Conservation (phyloP, 2,329 filamentous ascomycete species). For the Neofusicoccum kwambonambiense region DNA sequence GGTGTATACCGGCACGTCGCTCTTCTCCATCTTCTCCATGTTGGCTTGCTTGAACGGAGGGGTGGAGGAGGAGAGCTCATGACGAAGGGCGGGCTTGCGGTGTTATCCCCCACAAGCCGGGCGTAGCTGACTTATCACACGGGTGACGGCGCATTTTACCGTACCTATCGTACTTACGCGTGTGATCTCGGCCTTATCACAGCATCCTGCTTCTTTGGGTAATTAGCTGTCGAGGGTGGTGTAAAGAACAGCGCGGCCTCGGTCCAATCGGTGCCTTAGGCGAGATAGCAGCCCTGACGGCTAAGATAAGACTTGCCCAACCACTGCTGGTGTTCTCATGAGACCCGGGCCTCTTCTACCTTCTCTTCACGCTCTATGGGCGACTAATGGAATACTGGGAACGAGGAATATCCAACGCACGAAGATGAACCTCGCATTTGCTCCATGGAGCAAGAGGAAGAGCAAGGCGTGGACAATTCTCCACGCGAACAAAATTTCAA, state of each 20-base stretch:
- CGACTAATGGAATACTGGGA: no score
- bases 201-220: not conserved
- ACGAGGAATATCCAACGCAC: no score
- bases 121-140: not conserved
- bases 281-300: not conserved
- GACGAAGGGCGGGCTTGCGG: not conserved
- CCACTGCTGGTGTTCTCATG: not conserved
- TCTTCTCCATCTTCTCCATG: constrained; percentile 12
- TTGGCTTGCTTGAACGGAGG: not conserved
- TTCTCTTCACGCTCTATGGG: no score
- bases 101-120: not conserved
- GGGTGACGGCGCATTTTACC: not conserved
- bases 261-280: not conserved
- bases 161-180: constrained; percentile 7
- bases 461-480: no score
- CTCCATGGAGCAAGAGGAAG: no score
- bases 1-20: not conserved
- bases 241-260: constrained; percentile 3
- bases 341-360: no score
- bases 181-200: not conserved
- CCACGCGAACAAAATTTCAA: no score
- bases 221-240: not conserved
- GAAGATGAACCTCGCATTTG: no score
- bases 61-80: not conserved
- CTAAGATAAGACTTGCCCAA: not conserved